Conservation (phyloP, 2,329 filamentous ascomycete genomes). For the Zymoseptoria passerinii region DNA sequence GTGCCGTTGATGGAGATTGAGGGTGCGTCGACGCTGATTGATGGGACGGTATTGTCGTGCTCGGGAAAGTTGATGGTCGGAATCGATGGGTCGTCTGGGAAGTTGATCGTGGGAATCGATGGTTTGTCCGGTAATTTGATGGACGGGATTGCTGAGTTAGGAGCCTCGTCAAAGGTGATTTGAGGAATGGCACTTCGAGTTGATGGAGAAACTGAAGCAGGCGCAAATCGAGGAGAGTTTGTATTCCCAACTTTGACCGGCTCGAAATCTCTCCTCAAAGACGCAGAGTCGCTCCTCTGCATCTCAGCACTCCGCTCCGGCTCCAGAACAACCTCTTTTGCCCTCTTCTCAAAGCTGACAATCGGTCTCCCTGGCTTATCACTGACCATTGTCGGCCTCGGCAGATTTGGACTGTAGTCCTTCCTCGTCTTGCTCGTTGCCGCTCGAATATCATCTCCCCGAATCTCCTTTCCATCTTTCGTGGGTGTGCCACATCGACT, state of each 20-base stretch:
- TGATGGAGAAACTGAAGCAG: background rate
- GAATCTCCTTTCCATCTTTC: slow-evolving; percentile 74
- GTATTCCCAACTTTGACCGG: background rate
- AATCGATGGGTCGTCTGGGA: slow-evolving; percentile 27
- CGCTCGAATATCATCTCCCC: slow-evolving; percentile 77
- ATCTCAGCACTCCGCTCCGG: slow-evolving; percentile 30
- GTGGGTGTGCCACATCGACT: slow-evolving; percentile 27
- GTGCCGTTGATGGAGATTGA: slow-evolving; percentile 15
- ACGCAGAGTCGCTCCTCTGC: background rate
- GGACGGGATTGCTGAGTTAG: slow-evolving; percentile 35
- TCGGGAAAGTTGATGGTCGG: slow-evolving; percentile 9
- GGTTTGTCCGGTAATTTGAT: slow-evolving; percentile 45
- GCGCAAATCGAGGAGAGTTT: background rate
- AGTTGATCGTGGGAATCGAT: slow-evolving; percentile 21
- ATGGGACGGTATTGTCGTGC: slow-evolving; percentile 3
- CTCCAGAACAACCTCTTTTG: slow-evolving; percentile 65
- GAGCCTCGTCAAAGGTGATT: background rate
- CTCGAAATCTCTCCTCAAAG: background rate
- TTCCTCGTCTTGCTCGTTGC: slow-evolving; percentile 84
- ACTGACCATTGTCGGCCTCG: slow-evolving; percentile 83
- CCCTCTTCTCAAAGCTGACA: slow-evolving; percentile 86
- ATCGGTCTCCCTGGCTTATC: slow-evolving; percentile 85
- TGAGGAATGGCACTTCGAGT: slow-evolving; percentile 1
- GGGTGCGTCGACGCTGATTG: slow-evolving; percentile 12
- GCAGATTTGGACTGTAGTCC: slow-evolving; percentile 78